A percentile compares a stretch with the other conserved stretches of the same genome.
phyloP scores from a whole-genome alignment of 768 basidiomycete genomes.

The Lactarius tabidus region DNA sequence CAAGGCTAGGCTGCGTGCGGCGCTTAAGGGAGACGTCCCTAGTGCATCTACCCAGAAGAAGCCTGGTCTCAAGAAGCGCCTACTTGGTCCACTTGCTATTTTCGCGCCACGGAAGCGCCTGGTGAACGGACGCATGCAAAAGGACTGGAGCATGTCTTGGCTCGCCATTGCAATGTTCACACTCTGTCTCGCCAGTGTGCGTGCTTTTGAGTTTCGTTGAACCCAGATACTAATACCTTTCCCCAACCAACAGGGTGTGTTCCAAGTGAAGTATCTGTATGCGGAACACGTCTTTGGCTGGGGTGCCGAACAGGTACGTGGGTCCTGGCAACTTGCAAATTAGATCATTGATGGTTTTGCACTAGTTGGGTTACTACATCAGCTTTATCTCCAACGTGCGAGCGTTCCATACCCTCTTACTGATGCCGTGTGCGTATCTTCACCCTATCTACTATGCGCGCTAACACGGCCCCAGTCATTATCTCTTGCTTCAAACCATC shows the following conservation, averaged over 20 bases:
- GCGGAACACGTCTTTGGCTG: conserved; percentile 69
- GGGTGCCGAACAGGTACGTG: conserved; percentile 52
- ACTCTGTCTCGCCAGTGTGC: conserved; percentile 60
- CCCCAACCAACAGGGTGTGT: conserved; percentile 49
- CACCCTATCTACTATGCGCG: conserved; percentile 6
- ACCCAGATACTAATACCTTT: conserved; percentile 5
- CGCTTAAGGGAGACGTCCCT: conserved; percentile 44
- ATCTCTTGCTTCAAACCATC: conserved; percentile 57
- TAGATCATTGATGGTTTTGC: conserved; percentile 4
- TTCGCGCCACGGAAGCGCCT: conserved; percentile 56
- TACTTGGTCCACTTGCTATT: conserved; percentile 63
- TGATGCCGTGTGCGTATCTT: conserved; percentile 58
- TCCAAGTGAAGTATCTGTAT: conserved; percentile 74
- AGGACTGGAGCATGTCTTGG: conserved; percentile 71
- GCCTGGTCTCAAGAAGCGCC: conserved; percentile 33
- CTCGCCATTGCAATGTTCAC: conserved; percentile 61
- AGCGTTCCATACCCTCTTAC: conserved; percentile 59
- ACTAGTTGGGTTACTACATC: conserved; percentile 69
- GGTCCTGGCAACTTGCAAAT: neutral
- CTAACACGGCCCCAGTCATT: conserved; percentile 44
- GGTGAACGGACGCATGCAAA: conserved; percentile 37
- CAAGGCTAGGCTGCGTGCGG: conserved; percentile 31
- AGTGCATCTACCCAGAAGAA: conserved; percentile 36
- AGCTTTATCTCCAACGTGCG: conserved; percentile 62
- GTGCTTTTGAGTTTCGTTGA: conserved; percentile 28